Base-by-base conservation (phyloP, 2,329 filamentous ascomycete genomes). In the Pseudogymnoascus sp. region DNA sequence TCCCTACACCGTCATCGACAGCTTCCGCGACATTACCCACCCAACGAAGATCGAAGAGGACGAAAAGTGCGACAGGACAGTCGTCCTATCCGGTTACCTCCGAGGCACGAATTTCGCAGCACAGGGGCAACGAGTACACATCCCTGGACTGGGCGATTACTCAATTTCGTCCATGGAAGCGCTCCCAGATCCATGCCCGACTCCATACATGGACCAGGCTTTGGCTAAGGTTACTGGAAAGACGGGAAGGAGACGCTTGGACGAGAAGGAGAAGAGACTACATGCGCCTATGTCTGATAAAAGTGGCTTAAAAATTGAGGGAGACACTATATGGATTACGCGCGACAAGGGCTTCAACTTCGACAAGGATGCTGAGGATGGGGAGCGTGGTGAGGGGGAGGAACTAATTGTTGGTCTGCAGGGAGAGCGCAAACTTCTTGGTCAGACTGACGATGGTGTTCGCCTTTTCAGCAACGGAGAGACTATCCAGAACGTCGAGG, bases 261-360 rank as follows among this genome's bases (percentile, higher is more conserved):
- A 95, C 33, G 94, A 99, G 72, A 99, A 97, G 76, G 93, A 99
- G 72, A 97, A 97, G 77, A 85, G 95, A 68, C 78, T 99, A 4
- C 95, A 97, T 74, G 95, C 94, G 2, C 95, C 94, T 35, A 97
- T 99, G 93, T 96, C 92, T 25, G 94, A 99, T 75, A 92, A 96
- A 35, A 95, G 92, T 66, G 94, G 94, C 69, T 84, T 99, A 11
- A 86, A 97, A 71, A 93, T 99, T 59, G 94, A 99, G 67, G 96
- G 96, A 64, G 94, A 99, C 75, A 92, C 93, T 6, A 92, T 99
- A 37, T 99, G 96, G 77, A 97, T 87, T 63, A 87, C 85, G 8
- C 77, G 83, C 61, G 84, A 87, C 59, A 87, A 86, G 67, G 85
- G 85, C 0, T 88, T 88, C 68, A 95, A 84, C 3, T 97, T 99